phyloP scores from a whole-genome alignment of 2,329 filamentous ascomycete genomes.

The Colletotrichum lentis region DNA sequence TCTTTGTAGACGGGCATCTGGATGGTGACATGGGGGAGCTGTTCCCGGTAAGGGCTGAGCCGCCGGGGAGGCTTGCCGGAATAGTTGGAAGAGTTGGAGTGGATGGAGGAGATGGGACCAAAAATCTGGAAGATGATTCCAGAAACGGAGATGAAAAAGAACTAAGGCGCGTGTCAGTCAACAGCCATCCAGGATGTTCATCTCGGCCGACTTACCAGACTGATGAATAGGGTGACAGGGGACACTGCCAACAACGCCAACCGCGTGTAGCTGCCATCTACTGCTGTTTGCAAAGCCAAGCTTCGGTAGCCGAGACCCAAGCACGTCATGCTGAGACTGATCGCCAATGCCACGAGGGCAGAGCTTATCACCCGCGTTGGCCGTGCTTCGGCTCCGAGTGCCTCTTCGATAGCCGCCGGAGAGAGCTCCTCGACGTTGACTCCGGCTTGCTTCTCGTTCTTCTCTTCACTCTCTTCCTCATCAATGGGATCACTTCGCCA shows the following conservation, averaged over 20 bases:
- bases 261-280: constrained; percentile 63
- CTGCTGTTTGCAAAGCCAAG: constrained; percentile 61
- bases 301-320: constrained; percentile 65
- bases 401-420: constrained; percentile 52
- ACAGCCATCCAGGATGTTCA: fast-evolving
- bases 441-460: constrained; percentile 51
- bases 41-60: constrained; percentile 46
- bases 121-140: constrained; percentile 55
- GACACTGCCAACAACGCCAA: constrained; percentile 61
- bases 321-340: constrained; percentile 60
- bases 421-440: constrained; percentile 56
- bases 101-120: constrained; percentile 57
- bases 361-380: constrained; percentile 64
- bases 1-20: constrained; percentile 58
- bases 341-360: constrained; percentile 59
- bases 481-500: constrained; percentile 54
- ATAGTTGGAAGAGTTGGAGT: constrained; percentile 56
- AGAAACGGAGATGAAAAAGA: constrained; percentile 57
- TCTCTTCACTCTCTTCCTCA: constrained; percentile 52
- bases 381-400: constrained; percentile 51
- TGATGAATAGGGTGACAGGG: constrained; percentile 67
- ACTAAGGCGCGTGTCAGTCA: constrained; percentile 41
- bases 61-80: constrained; percentile 49
- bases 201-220: constrained; percentile 50
- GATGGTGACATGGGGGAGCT: constrained; percentile 54